Percentiles rank a stretch among this genome's conserved stretches.
These are phyloP conservation scores for Pseudocercospora eumusae DNA, from an alignment of 2,329 filamentous ascomycete species.

Conservation along the genomic window DNA sequence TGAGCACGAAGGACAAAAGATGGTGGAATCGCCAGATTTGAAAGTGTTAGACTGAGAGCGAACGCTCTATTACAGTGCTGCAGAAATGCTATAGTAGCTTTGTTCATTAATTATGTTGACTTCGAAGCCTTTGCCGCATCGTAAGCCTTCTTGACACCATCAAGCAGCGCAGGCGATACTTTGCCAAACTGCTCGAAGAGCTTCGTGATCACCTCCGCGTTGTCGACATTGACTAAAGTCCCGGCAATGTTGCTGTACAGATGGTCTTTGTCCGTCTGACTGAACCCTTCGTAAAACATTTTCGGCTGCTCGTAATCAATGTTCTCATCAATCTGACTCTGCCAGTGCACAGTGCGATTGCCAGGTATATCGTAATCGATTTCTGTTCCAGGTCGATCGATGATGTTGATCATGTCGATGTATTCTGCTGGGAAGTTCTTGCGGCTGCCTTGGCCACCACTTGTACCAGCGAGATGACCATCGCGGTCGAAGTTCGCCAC, in stretches of 20 bases:
- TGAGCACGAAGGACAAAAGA: neutral
- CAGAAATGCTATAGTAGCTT: neutral
- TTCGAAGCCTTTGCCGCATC: constrained; percentile 6
- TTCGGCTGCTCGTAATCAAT: constrained; percentile 38
- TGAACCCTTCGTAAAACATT: constrained; percentile 34
- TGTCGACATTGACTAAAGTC: constrained; percentile 35
- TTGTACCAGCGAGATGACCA: constrained; percentile 28
- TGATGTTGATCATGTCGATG: constrained; percentile 34
- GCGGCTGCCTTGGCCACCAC: constrained; percentile 33
- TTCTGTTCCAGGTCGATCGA: constrained; percentile 28
- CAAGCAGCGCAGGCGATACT: constrained; percentile 21
- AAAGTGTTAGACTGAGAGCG: neutral
- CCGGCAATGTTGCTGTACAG: constrained; percentile 36
- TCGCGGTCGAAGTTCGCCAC: constrained; percentile 38
- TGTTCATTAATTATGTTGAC: neutral
- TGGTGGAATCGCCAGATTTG: neutral
- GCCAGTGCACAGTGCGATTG: constrained; percentile 28
- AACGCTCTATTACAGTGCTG: neutral
- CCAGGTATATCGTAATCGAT: constrained; percentile 29
- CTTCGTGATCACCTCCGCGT: constrained; percentile 29
- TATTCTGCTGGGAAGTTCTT: constrained; percentile 33
- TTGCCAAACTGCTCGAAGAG: constrained; percentile 32
- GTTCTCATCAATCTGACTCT: constrained; percentile 30
- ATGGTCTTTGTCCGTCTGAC: constrained; percentile 31
- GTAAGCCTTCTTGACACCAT: constrained; percentile 25